Conservation (phyloP, 1,284 basidiomycete species). For the Cutaneotrichosporon dermatis region DNA sequence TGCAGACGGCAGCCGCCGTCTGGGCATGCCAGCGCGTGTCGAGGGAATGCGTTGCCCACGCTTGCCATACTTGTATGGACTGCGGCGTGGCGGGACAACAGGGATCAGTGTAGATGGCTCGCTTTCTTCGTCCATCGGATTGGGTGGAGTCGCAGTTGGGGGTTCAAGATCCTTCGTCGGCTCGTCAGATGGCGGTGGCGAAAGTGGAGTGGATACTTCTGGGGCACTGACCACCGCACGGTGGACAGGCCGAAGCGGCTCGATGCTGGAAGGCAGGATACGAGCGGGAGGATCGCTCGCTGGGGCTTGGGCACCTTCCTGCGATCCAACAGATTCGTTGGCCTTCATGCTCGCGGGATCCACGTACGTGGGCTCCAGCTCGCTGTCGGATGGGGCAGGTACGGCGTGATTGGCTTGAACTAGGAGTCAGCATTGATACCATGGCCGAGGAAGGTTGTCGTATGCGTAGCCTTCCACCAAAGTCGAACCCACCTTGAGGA, state of each 20-base stretch:
- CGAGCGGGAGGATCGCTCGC: neutral
- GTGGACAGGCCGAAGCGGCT: neutral
- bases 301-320: neutral
- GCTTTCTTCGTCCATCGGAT: no score
- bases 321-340: neutral
- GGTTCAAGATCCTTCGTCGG: neutral
- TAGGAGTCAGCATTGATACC: no score
- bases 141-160: neutral
- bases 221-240: neutral
- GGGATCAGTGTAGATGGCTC: no score
- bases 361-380: neutral
- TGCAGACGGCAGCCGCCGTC: neutral
- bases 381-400: neutral
- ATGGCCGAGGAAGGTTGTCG: no score
- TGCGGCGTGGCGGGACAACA: neutral
- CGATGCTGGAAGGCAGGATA: neutral
- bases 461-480: no score
- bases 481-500: no score
- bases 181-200: neutral
- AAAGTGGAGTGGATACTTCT: neutral
- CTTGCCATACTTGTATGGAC: conserved; percentile 4
- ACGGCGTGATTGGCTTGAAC: neutral
- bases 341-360: neutral
- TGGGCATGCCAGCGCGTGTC: neutral
- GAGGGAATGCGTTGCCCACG: neutral